A percentile compares a stretch with the other conserved stretches of the same genome.
Conservation (phyloP, 2,329 filamentous ascomycete species). For the Fusarium circinatum region DNA sequence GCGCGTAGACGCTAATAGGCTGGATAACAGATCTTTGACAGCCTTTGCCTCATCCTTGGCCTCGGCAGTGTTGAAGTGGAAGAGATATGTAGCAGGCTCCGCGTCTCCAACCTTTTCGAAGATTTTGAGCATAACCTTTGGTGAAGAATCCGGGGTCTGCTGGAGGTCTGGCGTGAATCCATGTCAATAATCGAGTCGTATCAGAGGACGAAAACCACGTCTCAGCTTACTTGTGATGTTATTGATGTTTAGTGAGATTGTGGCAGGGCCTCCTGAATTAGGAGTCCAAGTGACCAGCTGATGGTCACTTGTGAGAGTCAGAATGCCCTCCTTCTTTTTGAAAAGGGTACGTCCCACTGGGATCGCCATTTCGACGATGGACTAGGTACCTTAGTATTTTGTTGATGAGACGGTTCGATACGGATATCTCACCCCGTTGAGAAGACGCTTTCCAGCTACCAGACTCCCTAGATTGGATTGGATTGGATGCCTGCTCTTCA, state of each 20-base stretch:
- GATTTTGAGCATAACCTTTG: slow-evolving; percentile 95
- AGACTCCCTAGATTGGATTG: neutral
- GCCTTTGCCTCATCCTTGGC: slow-evolving; percentile 86
- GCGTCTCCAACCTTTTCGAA: slow-evolving; percentile 74
- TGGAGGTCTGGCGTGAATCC: slow-evolving; percentile 75
- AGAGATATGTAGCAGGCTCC: slow-evolving; percentile 79
- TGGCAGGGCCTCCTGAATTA: slow-evolving; percentile 69
- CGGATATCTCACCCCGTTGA: neutral
- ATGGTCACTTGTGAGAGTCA: slow-evolving; percentile 79
- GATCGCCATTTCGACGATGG: slow-evolving; percentile 59
- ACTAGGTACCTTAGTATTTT: neutral
- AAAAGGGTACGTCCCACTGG: slow-evolving; percentile 78
- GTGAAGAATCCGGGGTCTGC: slow-evolving; percentile 86
- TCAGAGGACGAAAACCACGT: neutral
- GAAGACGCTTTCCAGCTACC: neutral
- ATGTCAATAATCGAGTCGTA: slow-evolving; percentile 8
- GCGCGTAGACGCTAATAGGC: slow-evolving; percentile 77
- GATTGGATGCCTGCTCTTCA: neutral
- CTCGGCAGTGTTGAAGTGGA: slow-evolving; percentile 85
- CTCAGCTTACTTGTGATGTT: slow-evolving; percentile 80
- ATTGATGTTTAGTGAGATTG: slow-evolving; percentile 75
- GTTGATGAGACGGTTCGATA: neutral
- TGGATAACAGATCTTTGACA: slow-evolving; percentile 84
- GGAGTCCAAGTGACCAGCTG: slow-evolving; percentile 85
- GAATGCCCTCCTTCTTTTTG: slow-evolving; percentile 94